Base-by-base conservation (phyloP, 1,284 basidiomycete genomes). In the Ustilago esculenta region DNA sequence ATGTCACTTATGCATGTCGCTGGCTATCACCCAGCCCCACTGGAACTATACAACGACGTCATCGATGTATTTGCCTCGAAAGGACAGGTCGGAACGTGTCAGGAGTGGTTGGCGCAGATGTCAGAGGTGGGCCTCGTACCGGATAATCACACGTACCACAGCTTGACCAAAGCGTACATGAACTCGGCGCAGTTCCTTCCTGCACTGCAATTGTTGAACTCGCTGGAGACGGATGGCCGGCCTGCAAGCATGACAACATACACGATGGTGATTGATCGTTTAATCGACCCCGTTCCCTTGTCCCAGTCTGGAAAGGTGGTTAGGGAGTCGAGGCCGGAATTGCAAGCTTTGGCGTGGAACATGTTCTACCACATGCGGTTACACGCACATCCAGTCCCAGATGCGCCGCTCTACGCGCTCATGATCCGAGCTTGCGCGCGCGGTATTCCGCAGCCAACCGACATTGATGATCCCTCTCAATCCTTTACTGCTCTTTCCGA, bases 351-450 rank as follows among this genome's bases (percentile, higher is more conserved):
- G 11, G 73, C 58, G 2, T 96, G 92, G 92, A 92, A 97, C 75
- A 86, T 98, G 21, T 98, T 93, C 81, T 85, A 91, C 2, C 94
- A 98, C 81, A 96, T 97, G 92, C 91, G 96, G 48, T 91, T 97
- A 50, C 90, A 91, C 6, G 92, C 94, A 0, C 93, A 98, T 77
- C 89, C 92, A 0, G 83, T 85, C 2, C 94, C 95, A 0, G 88
- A 91, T 61, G 85, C 85, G 3, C 82, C 86, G 15, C 83, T 94
- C 5, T 98, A 94, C 82, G 87, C 89, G 0, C 81, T 88, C 23
- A 96, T 98, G 92, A 94, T 98, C 73, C 86, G 87, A 1, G 90
- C 92, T 0, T 98, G 95, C 71, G 90, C 89, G 0, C 84, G 85
- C 0, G 84, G 86, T 8, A 82, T 83, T 14, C 79, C 83, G 10